Percentiles rank a stretch among this genome's conserved stretches.
These are phyloP conservation scores for Cucumis cinereus DNA, from an alignment of 306 rosid genomes.

Conservation along the genomic window DNA sequence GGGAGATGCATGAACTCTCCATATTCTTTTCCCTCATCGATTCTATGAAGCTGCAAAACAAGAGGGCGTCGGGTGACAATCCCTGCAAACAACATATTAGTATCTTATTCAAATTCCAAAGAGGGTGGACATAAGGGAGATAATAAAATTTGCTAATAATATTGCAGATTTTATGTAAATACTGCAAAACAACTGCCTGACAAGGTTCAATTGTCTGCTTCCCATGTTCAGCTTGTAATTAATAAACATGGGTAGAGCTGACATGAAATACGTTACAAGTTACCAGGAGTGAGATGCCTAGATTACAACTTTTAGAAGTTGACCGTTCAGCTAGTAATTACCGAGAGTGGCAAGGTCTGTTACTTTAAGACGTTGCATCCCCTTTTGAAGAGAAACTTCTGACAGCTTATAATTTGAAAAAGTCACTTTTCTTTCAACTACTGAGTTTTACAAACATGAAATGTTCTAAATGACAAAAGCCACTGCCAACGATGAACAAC, in stretches of 20 bases:
- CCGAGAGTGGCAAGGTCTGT: background rate
- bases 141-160: background rate
- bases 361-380: background rate
- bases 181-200: background rate
- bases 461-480: background rate
- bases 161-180: background rate
- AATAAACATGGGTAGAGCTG: background rate
- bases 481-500: background rate
- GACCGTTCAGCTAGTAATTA: background rate
- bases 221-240: background rate
- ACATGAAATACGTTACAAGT: background rate
- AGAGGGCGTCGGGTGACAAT: slow-evolving; percentile 91
- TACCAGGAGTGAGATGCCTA: background rate
- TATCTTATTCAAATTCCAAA: background rate
- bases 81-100: slow-evolving; percentile 29
- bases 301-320: slow-evolving; percentile 1
- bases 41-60: slow-evolving; percentile 80
- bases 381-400: background rate
- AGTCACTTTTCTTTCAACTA: background rate
- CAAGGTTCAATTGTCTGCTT: background rate
- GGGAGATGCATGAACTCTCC: slow-evolving; percentile 91
- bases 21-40: slow-evolving; percentile 63
- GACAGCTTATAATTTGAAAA: background rate
- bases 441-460: background rate
- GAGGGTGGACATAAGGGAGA: background rate